These are phyloP conservation scores for Ceriops tagal DNA, from an alignment of 345 rosid species.

Conservation along the genomic window DNA sequence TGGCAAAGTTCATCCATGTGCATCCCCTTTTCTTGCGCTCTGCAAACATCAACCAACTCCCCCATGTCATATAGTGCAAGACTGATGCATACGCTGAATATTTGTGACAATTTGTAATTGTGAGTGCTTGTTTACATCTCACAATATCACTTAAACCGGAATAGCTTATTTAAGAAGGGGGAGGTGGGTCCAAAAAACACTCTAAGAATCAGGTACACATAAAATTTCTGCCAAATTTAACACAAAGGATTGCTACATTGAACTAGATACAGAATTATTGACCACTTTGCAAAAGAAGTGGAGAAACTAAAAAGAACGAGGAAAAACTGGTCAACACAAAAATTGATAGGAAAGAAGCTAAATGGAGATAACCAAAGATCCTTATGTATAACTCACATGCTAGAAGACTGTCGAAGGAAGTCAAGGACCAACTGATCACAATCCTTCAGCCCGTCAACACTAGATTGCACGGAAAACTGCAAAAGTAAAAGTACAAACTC, in stretches of 20 bases:
- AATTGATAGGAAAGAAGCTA: background rate
- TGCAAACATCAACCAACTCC: slow-evolving; percentile 28
- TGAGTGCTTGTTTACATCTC: no score
- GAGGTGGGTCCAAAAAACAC: no score
- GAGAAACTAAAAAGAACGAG: background rate
- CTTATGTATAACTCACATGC: slow-evolving; percentile 51
- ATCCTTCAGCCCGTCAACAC: slow-evolving; percentile 58
- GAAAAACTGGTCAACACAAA: background rate
- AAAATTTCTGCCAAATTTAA: background rate
- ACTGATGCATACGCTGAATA: background rate
- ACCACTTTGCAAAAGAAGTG: background rate
- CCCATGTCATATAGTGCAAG: background rate
- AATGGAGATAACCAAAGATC: background rate
- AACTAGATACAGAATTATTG: background rate
- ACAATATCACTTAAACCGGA: no score
- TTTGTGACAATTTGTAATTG: background rate
- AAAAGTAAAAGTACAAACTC: slow-evolving; percentile 3
- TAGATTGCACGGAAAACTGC: slow-evolving; percentile 47
- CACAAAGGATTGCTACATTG: background rate
- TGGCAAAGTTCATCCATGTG: slow-evolving; percentile 72
- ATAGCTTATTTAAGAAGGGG: no score
- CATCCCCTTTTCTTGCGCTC: slow-evolving; percentile 71
- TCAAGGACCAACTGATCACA: slow-evolving; percentile 73
- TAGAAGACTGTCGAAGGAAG: slow-evolving; percentile 65
- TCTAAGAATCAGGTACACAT: no score